These are phyloP conservation scores for Boeremia exigua DNA, from an alignment of 2,329 filamentous ascomycete species.

Conservation along the genomic window DNA sequence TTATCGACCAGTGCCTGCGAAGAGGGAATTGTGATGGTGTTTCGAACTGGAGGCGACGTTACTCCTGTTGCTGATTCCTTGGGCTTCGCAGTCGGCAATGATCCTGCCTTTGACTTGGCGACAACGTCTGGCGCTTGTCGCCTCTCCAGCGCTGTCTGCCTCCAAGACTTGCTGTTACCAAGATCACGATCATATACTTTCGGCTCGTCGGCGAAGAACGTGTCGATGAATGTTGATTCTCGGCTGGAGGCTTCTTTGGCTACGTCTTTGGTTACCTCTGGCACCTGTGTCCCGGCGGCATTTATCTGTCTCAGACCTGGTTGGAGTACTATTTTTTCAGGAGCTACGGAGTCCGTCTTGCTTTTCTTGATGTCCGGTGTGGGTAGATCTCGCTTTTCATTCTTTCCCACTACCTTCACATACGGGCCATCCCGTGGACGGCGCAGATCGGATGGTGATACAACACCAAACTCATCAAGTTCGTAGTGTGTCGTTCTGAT, in stretches of 20 bases:
- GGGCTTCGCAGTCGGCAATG: neutral
- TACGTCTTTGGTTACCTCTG: neutral
- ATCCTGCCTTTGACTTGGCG: neutral
- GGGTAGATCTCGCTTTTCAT: neutral
- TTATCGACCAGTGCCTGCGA: conserved; percentile 13
- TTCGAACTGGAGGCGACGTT: neutral
- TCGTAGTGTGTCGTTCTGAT: conserved; percentile 24
- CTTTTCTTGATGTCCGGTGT: neutral
- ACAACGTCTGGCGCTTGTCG: neutral
- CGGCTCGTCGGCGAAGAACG: conserved; percentile 27
- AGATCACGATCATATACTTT: conserved; percentile 1
- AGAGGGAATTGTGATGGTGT: conserved; percentile 11
- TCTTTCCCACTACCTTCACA: conserved; percentile 6
- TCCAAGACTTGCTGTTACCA: conserved; percentile 25
- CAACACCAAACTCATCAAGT: conserved; percentile 27
- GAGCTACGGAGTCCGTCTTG: neutral
- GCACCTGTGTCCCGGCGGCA: neutral
- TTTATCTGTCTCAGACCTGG: neutral
- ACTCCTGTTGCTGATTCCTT: neutral
- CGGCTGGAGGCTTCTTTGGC: conserved; percentile 8
- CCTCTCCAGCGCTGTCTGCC: conserved; percentile 32
- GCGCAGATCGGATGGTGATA: conserved; percentile 43
- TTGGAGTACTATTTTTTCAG: too few species aligned
- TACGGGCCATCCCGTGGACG: conserved; percentile 30
- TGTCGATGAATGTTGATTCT: conserved; percentile 32